Conservation (phyloP, 805 yeast genomes). For the Cyberlindnera samutprakarnensis region DNA sequence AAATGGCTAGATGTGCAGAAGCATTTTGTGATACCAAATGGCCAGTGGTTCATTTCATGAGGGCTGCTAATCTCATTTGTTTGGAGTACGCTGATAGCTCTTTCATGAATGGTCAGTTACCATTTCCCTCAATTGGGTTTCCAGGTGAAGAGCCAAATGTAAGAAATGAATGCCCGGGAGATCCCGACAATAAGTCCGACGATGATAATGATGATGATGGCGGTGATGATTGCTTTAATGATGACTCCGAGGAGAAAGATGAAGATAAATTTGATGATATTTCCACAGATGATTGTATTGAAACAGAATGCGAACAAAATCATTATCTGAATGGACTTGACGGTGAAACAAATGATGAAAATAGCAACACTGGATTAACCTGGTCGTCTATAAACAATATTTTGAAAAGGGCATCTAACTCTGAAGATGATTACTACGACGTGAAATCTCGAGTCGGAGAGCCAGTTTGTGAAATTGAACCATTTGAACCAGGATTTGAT, state of each 20-base stretch:
- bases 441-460: conserved; percentile 12
- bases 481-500: conserved; percentile 18
- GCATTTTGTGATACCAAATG: conserved; percentile 13
- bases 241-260: not conserved
- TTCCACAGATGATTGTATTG: too few relatives aligned
- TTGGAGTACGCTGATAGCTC: conserved; percentile 19
- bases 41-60: conserved; percentile 11
- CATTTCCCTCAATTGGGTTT: conserved; percentile 6
- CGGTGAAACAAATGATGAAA: too few relatives aligned
- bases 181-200: not conserved
- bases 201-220: not conserved
- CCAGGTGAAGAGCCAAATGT: too few relatives aligned
- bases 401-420: not conserved
- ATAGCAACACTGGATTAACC: not conserved
- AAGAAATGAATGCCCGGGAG: not conserved
- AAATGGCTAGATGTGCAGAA: conserved; percentile 19
- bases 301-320: too few relatives aligned
- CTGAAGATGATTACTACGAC: conserved; percentile 23
- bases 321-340: too few relatives aligned
- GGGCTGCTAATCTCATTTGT: conserved; percentile 17
- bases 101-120: conserved; percentile 9
- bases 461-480: conserved; percentile 14
- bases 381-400: not conserved
- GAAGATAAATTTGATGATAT: not conserved
- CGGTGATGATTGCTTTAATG: not conserved